A percentile compares a stretch with the other conserved stretches of the same genome.
Evolutionary conservation across 129 eudicot genomes (phyloP).

Genomic region (Erigeron canadensis): DNA sequence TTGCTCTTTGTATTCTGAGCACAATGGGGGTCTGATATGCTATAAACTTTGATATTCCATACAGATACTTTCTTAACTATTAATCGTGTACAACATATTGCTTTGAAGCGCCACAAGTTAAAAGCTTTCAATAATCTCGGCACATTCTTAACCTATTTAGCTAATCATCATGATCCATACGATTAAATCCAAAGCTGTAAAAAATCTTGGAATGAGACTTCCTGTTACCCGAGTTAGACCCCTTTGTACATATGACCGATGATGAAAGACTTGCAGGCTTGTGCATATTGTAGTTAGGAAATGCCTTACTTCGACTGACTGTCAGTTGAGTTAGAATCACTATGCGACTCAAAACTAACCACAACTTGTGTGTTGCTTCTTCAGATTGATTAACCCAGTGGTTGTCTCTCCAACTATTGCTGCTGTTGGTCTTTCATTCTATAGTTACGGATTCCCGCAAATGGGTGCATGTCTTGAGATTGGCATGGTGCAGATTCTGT

Average conservation of each 20-base stretch:
- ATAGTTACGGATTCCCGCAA: slow-evolving; percentile 89
- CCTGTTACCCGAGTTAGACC: neutral
- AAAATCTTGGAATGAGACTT: neutral
- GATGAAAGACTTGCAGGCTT: no score
- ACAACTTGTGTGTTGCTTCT: slow-evolving; percentile 1
- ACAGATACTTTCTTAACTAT: neutral
- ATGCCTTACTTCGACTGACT: neutral
- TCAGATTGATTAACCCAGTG: slow-evolving; percentile 87
- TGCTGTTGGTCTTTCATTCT: slow-evolving; percentile 97
- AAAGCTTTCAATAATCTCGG: neutral
- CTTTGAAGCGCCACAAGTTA: neutral
- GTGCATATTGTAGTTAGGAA: neutral
- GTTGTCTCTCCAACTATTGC: slow-evolving; percentile 97
- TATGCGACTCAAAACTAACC: slow-evolving; percentile 5
- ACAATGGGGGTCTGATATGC: neutral
- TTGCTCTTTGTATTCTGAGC: neutral
- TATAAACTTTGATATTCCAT: neutral
- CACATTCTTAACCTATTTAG: neutral
- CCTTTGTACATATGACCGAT: neutral
- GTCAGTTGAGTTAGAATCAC: neutral
- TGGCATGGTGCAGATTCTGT: slow-evolving; percentile 78
- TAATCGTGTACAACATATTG: neutral
- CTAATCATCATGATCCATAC: neutral
- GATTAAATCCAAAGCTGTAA: neutral
- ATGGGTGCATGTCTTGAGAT: slow-evolving; percentile 90